A percentile compares a stretch with the other conserved stretches of the same genome.
These are phyloP conservation scores for Scytalidium sp. DNA, from an alignment of 2,329 filamentous ascomycete genomes.

Conservation along the genomic window DNA sequence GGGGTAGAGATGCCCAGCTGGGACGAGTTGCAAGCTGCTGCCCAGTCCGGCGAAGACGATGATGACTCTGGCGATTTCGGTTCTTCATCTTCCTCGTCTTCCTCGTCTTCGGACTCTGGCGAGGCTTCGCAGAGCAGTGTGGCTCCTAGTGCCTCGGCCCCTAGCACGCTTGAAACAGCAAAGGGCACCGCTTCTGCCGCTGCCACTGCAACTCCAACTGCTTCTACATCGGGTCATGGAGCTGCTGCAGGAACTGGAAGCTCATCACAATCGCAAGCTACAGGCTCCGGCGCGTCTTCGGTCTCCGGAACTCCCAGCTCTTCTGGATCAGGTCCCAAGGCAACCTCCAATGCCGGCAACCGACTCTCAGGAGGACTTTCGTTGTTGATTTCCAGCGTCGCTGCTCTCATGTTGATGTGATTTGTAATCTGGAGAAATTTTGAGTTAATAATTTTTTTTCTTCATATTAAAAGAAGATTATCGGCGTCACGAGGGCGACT, in stretches of 20 bases:
- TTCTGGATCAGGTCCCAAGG: conserved; percentile 18
- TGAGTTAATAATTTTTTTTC: too few relatives aligned
- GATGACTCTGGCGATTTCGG: not conserved
- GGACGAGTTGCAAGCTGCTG: not conserved
- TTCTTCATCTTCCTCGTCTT: not conserved
- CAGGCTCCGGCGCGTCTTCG: conserved; percentile 16
- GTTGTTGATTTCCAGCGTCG: not conserved
- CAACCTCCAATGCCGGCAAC: conserved; percentile 15
- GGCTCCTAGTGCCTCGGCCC: not conserved
- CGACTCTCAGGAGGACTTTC: not conserved
- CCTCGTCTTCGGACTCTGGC: not conserved
- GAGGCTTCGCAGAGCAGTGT: not conserved
- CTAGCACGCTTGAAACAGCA: not conserved
- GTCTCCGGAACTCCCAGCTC: conserved; percentile 23
- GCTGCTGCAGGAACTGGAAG: conserved; percentile 11
- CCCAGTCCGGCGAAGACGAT: not conserved
- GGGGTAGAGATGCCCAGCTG: not conserved
- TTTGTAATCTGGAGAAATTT: conserved; percentile 6
- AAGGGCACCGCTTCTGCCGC: not conserved
- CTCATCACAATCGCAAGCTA: conserved; percentile 17
- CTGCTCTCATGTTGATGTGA: not conserved
- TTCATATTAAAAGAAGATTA: too few relatives aligned
- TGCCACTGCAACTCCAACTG: not conserved
- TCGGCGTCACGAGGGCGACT: too few relatives aligned
- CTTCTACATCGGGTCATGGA: too few relatives aligned